Evolutionary conservation across 2,329 filamentous ascomycete genomes (phyloP), one percentile per base, ranked within the genome.

Genomic region (Tolypocladium capitatum): DNA sequence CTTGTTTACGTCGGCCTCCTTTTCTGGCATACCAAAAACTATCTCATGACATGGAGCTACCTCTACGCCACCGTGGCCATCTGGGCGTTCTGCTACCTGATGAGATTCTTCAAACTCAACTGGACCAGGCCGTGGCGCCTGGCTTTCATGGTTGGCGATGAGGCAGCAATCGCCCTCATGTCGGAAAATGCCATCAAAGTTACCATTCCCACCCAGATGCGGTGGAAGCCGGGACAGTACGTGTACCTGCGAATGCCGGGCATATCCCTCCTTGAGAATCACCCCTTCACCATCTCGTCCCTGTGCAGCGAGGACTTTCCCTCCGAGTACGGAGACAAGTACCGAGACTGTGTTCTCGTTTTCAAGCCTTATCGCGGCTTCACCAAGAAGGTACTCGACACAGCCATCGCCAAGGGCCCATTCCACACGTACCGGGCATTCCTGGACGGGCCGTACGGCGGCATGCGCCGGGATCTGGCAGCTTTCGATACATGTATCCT

Each of bases 21-120:
- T 28, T 94, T 97, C 68, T 97, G 91, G 91, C 91, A 97, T 64
- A 92, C 86, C 58, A 85, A 90, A 65, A 95, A 96, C 65, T 94
- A 86, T 56, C 75, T 96, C 34, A 83, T 82, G 47, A 94, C 90
- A 0, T 96, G 90, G 90, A 73, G 79, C 59, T 97, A 96, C 59
- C 77, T 97, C 2, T 94, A 80, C 58, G 80, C 86, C 2, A 92
- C 87, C 0, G 66, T 90, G 24, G 85, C 69, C 40, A 87, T 96
- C 52, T 92, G 89, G 82, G 68, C 76, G 1, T 56, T 83, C 6
- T 92, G 87, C 46, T 89, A 92, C 60, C 57, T 81, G 27, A 66
- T 83, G 56, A 80, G 91, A 16, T 61, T 94, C 2, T 86, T 87
- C 66, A 94, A 90, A 55, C 75, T 95, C 51, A 96, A 96, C 67